A percentile compares a stretch with the other conserved stretches of the same genome.
These are phyloP conservation scores for Colletotrichum noveboracense DNA, from an alignment of 2,329 filamentous ascomycete genomes.

Conservation along the genomic window DNA sequence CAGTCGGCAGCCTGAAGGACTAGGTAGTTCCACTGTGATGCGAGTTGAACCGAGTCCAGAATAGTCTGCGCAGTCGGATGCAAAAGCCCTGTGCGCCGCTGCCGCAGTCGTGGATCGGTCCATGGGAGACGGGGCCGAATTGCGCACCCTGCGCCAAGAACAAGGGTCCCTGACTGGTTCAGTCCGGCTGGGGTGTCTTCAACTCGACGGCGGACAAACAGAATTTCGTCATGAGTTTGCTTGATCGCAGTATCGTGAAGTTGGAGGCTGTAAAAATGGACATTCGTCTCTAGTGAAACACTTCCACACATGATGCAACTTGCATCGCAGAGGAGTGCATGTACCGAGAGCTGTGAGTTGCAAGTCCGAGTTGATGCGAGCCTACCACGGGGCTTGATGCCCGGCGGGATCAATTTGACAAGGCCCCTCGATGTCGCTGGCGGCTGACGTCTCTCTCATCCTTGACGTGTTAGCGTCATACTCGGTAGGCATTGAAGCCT, in stretches of 20 bases:
- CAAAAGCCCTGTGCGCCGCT: conserved; percentile 1
- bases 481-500: background rate
- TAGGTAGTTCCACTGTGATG: conserved; percentile 7
- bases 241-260: background rate
- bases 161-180: background rate
- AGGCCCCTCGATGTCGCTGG: background rate
- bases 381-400: conserved; percentile 1
- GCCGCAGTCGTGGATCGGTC: conserved; percentile 7
- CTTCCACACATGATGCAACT: background rate
- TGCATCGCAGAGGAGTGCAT: conserved; percentile 8
- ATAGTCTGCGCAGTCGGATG: conserved; percentile 16
- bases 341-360: background rate
- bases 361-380: background rate
- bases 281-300: background rate
- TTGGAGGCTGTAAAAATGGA: background rate
- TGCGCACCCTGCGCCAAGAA: conserved; percentile 1
- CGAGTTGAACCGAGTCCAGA: conserved; percentile 9
- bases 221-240: conserved; percentile 16
- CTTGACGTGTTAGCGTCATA: background rate
- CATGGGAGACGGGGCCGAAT: conserved; percentile 1
- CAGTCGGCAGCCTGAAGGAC: background rate
- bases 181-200: background rate
- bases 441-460: background rate
- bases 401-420: background rate
- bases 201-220: conserved; percentile 10